These are phyloP conservation scores for peach (Prunus persica) DNA, from an alignment of 306 rosid genomes.

Conservation along the genomic window DNA sequence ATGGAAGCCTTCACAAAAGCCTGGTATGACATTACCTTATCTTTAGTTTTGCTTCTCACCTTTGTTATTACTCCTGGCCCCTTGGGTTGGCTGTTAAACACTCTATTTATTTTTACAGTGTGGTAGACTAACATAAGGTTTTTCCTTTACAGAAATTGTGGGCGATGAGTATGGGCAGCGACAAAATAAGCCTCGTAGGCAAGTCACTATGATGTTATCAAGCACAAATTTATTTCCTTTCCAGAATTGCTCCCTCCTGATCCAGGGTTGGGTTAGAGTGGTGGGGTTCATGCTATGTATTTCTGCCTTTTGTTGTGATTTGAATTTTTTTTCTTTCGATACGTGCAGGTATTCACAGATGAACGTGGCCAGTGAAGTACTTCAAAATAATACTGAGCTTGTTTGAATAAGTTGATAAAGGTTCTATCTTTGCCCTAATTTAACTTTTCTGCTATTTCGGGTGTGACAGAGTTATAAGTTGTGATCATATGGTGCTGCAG, in stretches of 20 bases:
- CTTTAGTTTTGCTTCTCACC: neutral
- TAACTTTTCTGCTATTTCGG: slow-evolving; percentile 21
- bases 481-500: slow-evolving; percentile 49
- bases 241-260: neutral
- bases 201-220: slow-evolving; percentile 22
- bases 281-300: neutral
- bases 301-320: slow-evolving; percentile 6
- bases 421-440: slow-evolving; percentile 30
- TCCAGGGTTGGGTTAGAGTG: slow-evolving; percentile 5
- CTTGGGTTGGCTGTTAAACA: neutral
- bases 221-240: neutral
- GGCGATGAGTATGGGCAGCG: slow-evolving; percentile 84
- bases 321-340: slow-evolving; percentile 5
- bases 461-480: slow-evolving; percentile 31
- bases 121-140: slow-evolving; percentile 5
- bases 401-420: slow-evolving; percentile 68
- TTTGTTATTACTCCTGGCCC: neutral
- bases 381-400: slow-evolving; percentile 46
- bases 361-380: slow-evolving; percentile 83
- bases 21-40: slow-evolving; percentile 49
- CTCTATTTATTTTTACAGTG: neutral
- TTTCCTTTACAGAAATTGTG: slow-evolving; percentile 50
- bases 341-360: slow-evolving; percentile 90
- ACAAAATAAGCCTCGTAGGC: slow-evolving; percentile 91
- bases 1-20: slow-evolving; percentile 64